Conservation (phyloP, 306 rosid species). For the Lupinus albus region DNA sequence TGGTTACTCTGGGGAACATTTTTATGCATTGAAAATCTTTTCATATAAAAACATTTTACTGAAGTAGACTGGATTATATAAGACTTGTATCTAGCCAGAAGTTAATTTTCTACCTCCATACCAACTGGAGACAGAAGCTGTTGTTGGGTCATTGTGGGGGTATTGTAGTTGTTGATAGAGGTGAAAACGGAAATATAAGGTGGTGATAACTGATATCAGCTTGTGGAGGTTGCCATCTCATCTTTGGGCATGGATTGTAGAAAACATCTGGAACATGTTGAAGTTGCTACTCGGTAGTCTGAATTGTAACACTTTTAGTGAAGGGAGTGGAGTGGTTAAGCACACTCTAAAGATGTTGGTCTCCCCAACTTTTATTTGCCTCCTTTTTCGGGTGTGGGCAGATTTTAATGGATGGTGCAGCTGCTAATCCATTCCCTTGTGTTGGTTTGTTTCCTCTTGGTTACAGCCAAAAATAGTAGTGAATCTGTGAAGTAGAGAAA, state of each 20-base stretch:
- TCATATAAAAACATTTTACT: neutral
- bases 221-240: neutral
- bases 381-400: no score
- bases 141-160: neutral
- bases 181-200: constrained; percentile 2
- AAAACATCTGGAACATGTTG: neutral
- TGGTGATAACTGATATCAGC: neutral
- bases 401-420: neutral
- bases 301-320: neutral
- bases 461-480: neutral
- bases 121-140: neutral
- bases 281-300: neutral
- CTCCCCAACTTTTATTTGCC: neutral
- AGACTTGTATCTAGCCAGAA: constrained; percentile 15
- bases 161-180: constrained; percentile 1
- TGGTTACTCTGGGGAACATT: constrained; percentile 14
- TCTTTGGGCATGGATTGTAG: neutral
- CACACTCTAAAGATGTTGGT: neutral
- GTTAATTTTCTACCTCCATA: constrained; percentile 1
- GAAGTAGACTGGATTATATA: constrained; percentile 7
- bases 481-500: neutral
- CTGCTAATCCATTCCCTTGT: neutral
- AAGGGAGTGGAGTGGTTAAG: neutral
- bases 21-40: neutral
- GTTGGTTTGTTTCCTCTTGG: neutral